phyloP scores from a whole-genome alignment of 305 asterid species.

The Fraxinus ornus region DNA sequence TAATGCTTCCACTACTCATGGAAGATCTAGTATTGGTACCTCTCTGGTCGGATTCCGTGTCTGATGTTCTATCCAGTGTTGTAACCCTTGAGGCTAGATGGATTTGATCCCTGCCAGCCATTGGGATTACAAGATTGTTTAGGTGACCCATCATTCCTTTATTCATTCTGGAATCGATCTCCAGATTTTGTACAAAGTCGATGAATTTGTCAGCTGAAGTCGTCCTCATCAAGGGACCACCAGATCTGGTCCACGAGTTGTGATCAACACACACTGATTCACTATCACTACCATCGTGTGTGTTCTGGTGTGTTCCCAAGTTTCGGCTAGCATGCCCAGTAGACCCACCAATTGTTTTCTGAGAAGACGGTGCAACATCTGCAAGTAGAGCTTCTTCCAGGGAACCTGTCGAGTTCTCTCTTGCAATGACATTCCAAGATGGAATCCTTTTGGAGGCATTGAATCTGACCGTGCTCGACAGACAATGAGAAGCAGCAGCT shows the following conservation, averaged over 20 bases:
- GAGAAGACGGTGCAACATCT: slow-evolving; percentile 48
- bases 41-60: slow-evolving; percentile 49
- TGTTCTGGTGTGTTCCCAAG: slow-evolving; percentile 28
- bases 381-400: slow-evolving; percentile 70
- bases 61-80: slow-evolving; percentile 51
- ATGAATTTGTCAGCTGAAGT: slow-evolving; percentile 75
- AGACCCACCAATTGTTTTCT: slow-evolving; percentile 38
- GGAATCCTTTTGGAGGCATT: slow-evolving; percentile 80
- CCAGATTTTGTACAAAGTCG: slow-evolving; percentile 73
- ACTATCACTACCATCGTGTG: slow-evolving; percentile 71
- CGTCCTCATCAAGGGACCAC: slow-evolving; percentile 96
- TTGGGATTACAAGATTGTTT: slow-evolving; percentile 27
- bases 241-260: slow-evolving; percentile 81
- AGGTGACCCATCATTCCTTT: slow-evolving; percentile 27
- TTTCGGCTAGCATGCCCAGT: slow-evolving; percentile 20
- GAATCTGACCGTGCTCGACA: slow-evolving; percentile 47
- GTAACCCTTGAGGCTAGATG: slow-evolving; percentile 30
- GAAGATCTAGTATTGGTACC: slow-evolving; percentile 34
- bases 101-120: slow-evolving; percentile 27
- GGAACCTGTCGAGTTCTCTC: slow-evolving; percentile 81
- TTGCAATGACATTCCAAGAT: slow-evolving; percentile 83
- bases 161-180: slow-evolving; percentile 40
- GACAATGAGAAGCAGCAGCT: slow-evolving; percentile 66
- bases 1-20: slow-evolving; percentile 40
- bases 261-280: slow-evolving; percentile 68